These are phyloP conservation scores for Geranium incanum DNA, from an alignment of 441 rosid species.

Conservation along the genomic window DNA sequence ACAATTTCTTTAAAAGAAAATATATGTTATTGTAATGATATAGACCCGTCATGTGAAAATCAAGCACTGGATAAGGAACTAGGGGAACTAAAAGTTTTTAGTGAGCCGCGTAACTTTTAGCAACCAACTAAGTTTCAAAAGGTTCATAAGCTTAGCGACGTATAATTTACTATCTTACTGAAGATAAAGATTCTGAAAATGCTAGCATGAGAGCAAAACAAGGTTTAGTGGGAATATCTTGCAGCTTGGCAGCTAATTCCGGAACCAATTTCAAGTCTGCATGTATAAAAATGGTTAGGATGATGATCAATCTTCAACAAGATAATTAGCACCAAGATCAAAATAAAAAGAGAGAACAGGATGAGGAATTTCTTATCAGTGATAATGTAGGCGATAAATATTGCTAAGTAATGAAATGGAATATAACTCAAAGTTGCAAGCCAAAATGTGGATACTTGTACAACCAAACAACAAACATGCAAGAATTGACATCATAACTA, in stretches of 20 bases:
- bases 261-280: slow-evolving; percentile 54
- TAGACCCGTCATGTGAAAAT: no score
- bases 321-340: not conserved
- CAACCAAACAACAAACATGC: not conserved
- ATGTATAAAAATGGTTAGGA: slow-evolving; percentile 18
- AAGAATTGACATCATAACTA: slow-evolving; percentile 34
- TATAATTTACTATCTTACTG: slow-evolving; percentile 31
- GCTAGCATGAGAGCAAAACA: slow-evolving; percentile 79
- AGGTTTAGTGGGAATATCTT: slow-evolving; percentile 55
- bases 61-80: no score
- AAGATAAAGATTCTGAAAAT: slow-evolving; percentile 60
- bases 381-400: not conserved
- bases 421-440: not conserved
- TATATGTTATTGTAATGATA: no score
- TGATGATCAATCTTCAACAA: slow-evolving; percentile 4
- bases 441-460: no score
- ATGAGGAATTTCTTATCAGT: no score
- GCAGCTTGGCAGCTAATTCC: slow-evolving; percentile 41
- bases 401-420: not conserved
- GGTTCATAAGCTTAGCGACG: not conserved
- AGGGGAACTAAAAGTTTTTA: no score
- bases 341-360: no score
- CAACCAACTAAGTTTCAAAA: no score
- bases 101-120: not conserved
- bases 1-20: no score